A percentile compares a stretch with the other conserved stretches of the same genome.
phyloP scores from a whole-genome alignment of 495 filamentous ascomycete genomes.

The Penicillium angulare region DNA sequence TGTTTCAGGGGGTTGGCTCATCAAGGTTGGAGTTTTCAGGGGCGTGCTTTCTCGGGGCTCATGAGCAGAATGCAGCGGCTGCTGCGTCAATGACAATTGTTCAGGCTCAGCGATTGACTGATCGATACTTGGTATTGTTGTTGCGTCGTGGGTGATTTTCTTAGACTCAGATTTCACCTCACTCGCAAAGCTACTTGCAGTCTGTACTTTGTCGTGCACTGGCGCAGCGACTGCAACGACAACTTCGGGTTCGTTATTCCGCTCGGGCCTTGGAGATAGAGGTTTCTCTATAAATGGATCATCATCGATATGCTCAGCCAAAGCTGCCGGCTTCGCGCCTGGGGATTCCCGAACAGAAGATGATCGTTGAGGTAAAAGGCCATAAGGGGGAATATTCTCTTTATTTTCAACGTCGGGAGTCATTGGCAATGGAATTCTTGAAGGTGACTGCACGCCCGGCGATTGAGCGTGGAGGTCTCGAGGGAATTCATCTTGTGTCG shows the following conservation, averaged over 20 bases:
- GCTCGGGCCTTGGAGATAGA: not conserved
- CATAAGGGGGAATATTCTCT: conserved; percentile 21
- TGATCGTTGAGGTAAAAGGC: conserved; percentile 1
- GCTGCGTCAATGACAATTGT: too few species aligned
- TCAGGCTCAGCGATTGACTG: too few species aligned
- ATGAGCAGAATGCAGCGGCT: too few species aligned
- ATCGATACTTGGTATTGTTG: too few species aligned
- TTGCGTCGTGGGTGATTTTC: too few species aligned
- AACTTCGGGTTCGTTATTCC: too few species aligned
- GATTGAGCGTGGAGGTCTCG: not conserved
- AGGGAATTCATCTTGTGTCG: conserved; percentile 12
- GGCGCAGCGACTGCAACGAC: not conserved
- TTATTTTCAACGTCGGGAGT: conserved; percentile 13
- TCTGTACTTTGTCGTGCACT: not conserved
- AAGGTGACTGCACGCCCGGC: conserved; percentile 1
- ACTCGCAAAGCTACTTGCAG: too few species aligned
- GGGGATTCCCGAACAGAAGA: conserved; percentile 1
- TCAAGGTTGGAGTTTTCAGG: too few species aligned
- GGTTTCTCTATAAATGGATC: conserved; percentile 4
- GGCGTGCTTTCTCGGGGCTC: too few species aligned
- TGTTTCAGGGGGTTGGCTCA: too few species aligned
- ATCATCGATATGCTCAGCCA: conserved; percentile 11
- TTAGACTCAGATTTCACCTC: too few species aligned
- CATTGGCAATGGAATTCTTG: conserved; percentile 6
- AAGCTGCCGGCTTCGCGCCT: not conserved